Evolutionary conservation across 208 protist species (phyloP).

Genomic region (Willaertia magna): DNA sequence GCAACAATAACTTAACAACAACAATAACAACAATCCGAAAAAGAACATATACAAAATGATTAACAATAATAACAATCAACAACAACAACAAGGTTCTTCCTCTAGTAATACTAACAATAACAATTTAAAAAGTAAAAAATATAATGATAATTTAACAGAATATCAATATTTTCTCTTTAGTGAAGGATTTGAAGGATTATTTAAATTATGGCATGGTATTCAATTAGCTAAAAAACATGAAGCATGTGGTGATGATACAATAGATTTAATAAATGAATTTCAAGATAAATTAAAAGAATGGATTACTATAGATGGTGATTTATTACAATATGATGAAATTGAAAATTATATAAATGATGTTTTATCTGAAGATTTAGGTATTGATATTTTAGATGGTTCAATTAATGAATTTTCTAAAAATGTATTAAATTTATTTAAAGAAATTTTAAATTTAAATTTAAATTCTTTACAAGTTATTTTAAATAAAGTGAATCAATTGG

Average conservation of each 20-base stretch:
- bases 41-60: too few species aligned
- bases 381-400: neutral
- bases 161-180: neutral
- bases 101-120: too few species aligned
- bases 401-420: neutral
- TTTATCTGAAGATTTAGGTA: neutral
- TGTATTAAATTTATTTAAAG: neutral
- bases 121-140: too few species aligned
- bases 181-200: neutral
- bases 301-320: neutral
- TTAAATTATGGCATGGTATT: neutral
- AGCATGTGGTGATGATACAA: neutral
- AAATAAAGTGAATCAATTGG: too few species aligned
- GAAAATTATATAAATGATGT: neutral
- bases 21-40: too few species aligned
- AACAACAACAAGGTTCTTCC: too few species aligned
- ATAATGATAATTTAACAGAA: neutral
- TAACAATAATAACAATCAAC: too few species aligned
- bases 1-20: too few species aligned
- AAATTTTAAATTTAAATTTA: neutral
- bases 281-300: neutral
- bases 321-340: neutral
- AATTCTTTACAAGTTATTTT: too few species aligned
- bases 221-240: neutral
- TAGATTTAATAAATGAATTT: neutral